Evolutionary conservation across 352 stramenopile species (phyloP).

Genomic region (Pythium phragmiticola): DNA sequence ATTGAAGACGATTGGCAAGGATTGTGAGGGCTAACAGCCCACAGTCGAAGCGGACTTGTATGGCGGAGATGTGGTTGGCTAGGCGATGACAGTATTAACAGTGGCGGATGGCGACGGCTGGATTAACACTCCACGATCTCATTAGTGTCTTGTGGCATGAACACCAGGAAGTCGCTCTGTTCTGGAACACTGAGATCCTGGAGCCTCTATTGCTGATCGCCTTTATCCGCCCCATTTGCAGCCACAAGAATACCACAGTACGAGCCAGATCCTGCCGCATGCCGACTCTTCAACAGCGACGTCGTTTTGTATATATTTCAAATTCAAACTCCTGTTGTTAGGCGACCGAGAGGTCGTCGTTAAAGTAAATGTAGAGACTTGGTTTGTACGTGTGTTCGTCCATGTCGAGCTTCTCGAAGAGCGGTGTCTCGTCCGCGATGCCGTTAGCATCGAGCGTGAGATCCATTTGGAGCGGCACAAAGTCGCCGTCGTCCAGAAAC

Average conservation of each 20-base stretch:
- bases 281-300: not conserved
- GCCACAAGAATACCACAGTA: conserved; percentile 12
- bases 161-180: not conserved
- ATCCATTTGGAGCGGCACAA: conserved; percentile 88
- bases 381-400: conserved; percentile 88
- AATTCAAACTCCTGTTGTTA: conserved; percentile 22
- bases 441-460: conserved; percentile 88
- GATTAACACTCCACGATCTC: conserved; percentile 14
- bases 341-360: conserved; percentile 90
- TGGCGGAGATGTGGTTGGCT: no score
- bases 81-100: no score
- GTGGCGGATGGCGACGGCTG: no score
- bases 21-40: no score
- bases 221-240: conserved; percentile 16
- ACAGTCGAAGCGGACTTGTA: no score
- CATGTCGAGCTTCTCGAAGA: conserved; percentile 87
- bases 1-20: no score
- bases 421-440: conserved; percentile 73
- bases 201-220: conserved; percentile 15
- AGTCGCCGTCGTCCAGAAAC: conserved; percentile 77
- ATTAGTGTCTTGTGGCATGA: conserved; percentile 21
- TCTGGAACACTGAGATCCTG: conserved; percentile 14
- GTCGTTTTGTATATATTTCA: no score
- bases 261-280: not conserved
- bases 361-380: conserved; percentile 91